Evolutionary conservation across 2,329 filamentous ascomycete genomes (phyloP).

Genomic region (Ophiostoma australiae): DNA sequence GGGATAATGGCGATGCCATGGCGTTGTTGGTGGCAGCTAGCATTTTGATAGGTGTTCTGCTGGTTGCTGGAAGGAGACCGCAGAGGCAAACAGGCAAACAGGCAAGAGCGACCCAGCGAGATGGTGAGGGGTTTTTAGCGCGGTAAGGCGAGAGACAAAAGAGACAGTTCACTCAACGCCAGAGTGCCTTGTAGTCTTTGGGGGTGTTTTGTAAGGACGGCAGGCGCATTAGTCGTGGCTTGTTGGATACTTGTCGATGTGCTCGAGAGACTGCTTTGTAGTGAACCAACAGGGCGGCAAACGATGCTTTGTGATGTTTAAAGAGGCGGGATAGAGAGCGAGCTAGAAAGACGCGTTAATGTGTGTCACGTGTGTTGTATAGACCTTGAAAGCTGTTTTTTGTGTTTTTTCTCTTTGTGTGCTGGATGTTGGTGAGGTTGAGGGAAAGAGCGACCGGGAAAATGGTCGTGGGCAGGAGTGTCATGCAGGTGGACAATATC

Average conservation of each 20-base stretch:
- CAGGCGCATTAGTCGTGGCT: constrained; percentile 12
- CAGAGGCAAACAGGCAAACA: neutral
- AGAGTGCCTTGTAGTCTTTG: neutral
- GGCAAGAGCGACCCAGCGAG: neutral
- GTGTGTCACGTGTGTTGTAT: neutral
- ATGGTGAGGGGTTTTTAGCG: constrained; percentile 5
- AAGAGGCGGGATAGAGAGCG: neutral
- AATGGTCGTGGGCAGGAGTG: too few species aligned
- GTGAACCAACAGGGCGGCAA: neutral
- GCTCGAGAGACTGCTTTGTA: neutral
- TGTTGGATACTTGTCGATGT: neutral
- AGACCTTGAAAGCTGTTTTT: neutral
- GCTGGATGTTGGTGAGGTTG: neutral
- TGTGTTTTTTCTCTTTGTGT: neutral
- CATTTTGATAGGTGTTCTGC: neutral
- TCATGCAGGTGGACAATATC: neutral
- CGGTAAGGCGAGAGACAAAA: neutral
- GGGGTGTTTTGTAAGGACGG: neutral
- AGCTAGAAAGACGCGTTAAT: neutral
- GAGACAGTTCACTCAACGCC: constrained; percentile 3
- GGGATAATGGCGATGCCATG: constrained; percentile 32
- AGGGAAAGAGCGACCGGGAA: neutral
- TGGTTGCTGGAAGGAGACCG: too few species aligned
- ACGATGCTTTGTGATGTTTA: too few species aligned
- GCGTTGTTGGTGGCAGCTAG: constrained; percentile 24